Evolutionary conservation across 768 basidiomycete species (phyloP), one percentile per base, ranked within the genome.

Genomic region (Clavaria fumosa): DNA sequence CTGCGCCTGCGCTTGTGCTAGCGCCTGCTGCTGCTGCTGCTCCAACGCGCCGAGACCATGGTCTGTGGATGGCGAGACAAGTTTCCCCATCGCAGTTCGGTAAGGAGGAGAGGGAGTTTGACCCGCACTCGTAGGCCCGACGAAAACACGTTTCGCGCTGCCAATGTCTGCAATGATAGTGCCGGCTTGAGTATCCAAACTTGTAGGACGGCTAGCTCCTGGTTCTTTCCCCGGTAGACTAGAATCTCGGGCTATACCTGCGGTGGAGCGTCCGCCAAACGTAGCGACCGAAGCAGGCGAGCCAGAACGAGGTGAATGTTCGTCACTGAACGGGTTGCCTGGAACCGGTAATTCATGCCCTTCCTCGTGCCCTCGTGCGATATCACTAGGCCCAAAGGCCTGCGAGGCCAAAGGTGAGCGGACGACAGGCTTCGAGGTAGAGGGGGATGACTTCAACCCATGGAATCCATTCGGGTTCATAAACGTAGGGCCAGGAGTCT

Each of bases 361-460:
- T 42, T 74, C 64, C 71, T 53, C 9, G 9, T 28, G 26, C 26
- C 14, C 9, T 28, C 26, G 14, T 14, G 9, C 26, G 26, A 28
- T 18, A 49, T 83, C 82, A 23, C 64, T 60, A 1, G 80, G 80
- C 12, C 75, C 78, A 52, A 83, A 84, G 4, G 79, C 78, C 7
- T 67, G 68, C 3, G 69, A 60, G 9, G 81, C 78, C 33, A 85
- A 60, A 7, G 82, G 82, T 0, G 81, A 84, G 23, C 69, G 68
- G 14, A 64, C 51, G 1, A n/a, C n/a, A n/a, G n/a, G n/a, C n/a
- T n/a, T n/a, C n/a, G n/a, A n/a, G n/a, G n/a, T n/a, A n/a, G n/a
- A n/a, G n/a, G n/a, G n/a, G n/a, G n/a, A n/a, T n/a, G n/a, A n/a
- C n/a, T n/a, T n/a, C n/a, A n/a, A n/a, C n/a, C n/a, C n/a, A n/a